Evolutionary conservation across 768 basidiomycete genomes (phyloP).

Genomic region (Auricularia cornea): DNA sequence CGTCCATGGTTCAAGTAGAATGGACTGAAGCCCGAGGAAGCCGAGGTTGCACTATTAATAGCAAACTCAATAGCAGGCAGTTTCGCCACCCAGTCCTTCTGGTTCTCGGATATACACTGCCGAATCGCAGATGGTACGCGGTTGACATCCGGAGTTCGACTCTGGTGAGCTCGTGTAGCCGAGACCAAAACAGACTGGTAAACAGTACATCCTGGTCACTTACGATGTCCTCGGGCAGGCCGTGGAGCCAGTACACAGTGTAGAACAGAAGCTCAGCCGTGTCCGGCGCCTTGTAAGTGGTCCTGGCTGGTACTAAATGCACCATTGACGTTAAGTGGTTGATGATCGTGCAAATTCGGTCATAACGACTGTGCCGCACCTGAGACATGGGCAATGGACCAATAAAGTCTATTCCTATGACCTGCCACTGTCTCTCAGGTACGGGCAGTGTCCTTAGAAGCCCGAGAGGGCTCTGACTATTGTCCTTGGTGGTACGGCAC

Average conservation of each 20-base stretch:
- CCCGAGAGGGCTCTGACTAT: constrained; percentile 14
- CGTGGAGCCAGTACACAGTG: constrained; percentile 28
- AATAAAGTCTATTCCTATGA: constrained; percentile 21
- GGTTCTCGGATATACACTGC: constrained; percentile 7
- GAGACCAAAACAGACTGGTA: constrained; percentile 24
- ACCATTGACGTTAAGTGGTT: constrained; percentile 14
- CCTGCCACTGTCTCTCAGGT: constrained; percentile 18
- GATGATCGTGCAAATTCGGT: constrained; percentile 19
- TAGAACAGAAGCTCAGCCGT: constrained; percentile 29
- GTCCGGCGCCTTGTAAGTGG: constrained; percentile 23
- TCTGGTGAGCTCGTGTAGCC: constrained; percentile 14
- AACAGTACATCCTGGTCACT: constrained; percentile 28
- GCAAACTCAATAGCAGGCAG: constrained; percentile 31
- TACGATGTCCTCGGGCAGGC: constrained; percentile 22
- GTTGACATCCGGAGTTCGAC: constrained; percentile 26
- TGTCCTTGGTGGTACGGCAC: constrained; percentile 15
- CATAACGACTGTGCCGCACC: constrained; percentile 16
- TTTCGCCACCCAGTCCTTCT: too few species aligned
- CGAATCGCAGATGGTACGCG: constrained; percentile 24
- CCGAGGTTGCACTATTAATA: constrained; percentile 26
- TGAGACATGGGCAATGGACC: constrained; percentile 16
- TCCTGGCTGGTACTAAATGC: constrained; percentile 22
- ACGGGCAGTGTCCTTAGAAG: constrained; percentile 17
- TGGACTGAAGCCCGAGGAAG: constrained; percentile 28
- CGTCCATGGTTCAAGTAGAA: constrained; percentile 30